Percentiles rank a stretch among this genome's conserved stretches.
Conservation (phyloP, 202 grass and related monocot genomes). For the Digitaria exilis region DNA sequence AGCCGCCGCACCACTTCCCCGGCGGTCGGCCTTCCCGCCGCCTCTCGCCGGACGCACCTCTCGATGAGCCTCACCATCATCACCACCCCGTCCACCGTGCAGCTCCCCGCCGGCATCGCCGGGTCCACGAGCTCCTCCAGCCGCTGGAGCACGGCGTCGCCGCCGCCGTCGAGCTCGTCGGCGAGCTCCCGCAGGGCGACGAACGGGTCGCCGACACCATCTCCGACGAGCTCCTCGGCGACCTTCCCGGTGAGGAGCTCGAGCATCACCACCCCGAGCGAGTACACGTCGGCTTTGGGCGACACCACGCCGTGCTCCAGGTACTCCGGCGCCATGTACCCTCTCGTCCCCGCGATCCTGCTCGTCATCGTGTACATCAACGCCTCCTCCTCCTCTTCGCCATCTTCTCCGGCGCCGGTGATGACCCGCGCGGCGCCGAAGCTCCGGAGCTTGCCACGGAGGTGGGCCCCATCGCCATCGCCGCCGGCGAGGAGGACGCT, state of each 20-base stretch:
- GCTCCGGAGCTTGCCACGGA: conserved; percentile 66
- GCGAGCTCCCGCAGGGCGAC: conserved; percentile 12
- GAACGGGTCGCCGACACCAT: conserved; percentile 26
- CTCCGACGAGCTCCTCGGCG: conserved; percentile 33
- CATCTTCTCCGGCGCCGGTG: conserved; percentile 21
- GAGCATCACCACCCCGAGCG: conserved; percentile 73
- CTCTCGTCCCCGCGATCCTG: conserved; percentile 58
- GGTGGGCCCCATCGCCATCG: background rate
- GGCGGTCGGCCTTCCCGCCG: conserved; percentile 42
- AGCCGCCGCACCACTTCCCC: conserved; percentile 61
- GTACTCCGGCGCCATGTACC: conserved; percentile 78
- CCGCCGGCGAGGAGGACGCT: conserved; percentile 59
- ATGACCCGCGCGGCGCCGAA: conserved; percentile 49
- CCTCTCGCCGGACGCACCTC: conserved; percentile 47
- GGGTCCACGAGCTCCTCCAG: conserved; percentile 67
- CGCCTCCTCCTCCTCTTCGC: background rate
- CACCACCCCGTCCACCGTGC: conserved; percentile 36
- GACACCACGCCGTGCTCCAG: conserved; percentile 81
- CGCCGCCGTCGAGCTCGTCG: background rate
- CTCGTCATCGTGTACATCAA: conserved; percentile 62
- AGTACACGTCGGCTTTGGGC: conserved; percentile 78
- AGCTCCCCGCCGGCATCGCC: conserved; percentile 44
- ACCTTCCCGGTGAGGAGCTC: conserved; percentile 74
- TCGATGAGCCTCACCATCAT: conserved; percentile 59
- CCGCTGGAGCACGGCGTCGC: conserved; percentile 20